A percentile compares a stretch with the other conserved stretches of the same genome.
phyloP scores from a whole-genome alignment of 2,329 filamentous ascomycete species.

The Colletotrichum salicis region DNA sequence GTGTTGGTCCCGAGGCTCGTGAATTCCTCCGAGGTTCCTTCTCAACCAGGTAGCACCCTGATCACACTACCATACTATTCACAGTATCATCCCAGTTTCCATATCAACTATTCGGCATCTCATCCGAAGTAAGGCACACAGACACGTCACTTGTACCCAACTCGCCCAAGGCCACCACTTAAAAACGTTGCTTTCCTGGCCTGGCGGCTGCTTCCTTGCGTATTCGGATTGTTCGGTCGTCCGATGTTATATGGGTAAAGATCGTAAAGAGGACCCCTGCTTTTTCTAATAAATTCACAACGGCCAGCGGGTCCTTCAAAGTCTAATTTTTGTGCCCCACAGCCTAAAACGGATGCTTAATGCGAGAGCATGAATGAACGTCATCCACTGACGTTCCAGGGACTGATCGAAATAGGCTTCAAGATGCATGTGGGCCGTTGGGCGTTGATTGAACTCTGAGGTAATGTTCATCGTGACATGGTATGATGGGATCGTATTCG shows the following conservation, averaged over 20 bases:
- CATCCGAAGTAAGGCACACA: background rate
- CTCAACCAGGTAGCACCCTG: no score
- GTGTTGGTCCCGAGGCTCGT: background rate
- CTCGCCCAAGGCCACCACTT: background rate
- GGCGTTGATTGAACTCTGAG: background rate
- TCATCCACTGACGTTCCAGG: background rate
- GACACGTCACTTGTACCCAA: background rate
- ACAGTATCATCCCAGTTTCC: background rate
- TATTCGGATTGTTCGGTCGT: background rate
- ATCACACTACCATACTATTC: accelerated
- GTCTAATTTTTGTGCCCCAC: no score
- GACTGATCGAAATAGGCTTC: background rate
- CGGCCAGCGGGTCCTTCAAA: background rate
- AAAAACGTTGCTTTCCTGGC: background rate
- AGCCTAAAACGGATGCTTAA: background rate
- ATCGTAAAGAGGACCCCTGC: background rate
- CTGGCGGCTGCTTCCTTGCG: background rate
- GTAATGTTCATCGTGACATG: no score
- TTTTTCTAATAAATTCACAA: background rate
- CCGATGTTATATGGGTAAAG: background rate
- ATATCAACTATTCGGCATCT: background rate
- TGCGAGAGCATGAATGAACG: background rate
- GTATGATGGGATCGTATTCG: background rate
- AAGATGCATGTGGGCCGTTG: background rate
- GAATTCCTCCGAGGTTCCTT: background rate